Evolutionary conservation across 2,329 filamentous ascomycete genomes (phyloP), one percentile per base, ranked within the genome.

Genomic region (Geoglossum cookeanum): DNA sequence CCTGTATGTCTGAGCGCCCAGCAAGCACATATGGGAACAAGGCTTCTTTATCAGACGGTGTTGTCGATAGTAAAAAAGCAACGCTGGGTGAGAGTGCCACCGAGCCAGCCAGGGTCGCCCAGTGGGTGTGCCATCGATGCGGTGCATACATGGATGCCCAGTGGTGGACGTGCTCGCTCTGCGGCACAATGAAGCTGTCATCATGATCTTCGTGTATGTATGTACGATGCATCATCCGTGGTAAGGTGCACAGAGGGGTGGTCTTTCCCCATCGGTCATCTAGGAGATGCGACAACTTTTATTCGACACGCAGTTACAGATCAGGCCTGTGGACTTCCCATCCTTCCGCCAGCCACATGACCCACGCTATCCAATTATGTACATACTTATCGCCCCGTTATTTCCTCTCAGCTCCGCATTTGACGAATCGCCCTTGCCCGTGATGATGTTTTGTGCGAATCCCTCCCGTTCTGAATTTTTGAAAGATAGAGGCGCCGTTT

Each of bases 161-260:
- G 62, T 83, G 79, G 78, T 83, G 79, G 79, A 81, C 78, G 3
- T 83, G 80, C 62, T 74, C 75, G 13, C 70, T 70, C 9, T 83
- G 80, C 65, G 79, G 79, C 55, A 70, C 67, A 7, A 78, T 83
- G 77, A 83, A 82, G 65, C 63, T 67, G 39, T 67, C 66, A 45
- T 78, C 75, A n/a, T 76, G 61, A 68, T 1, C 32, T 29, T 13
- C 17, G 9, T 27, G 37, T n/a, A 56, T 1, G 37, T 37, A 48
- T 32, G 11, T 42, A n/a, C 4, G 37, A 56, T 56, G 37, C 37
- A 45, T 39, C 13, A 22, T 15, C 4, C n/a, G 22, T 22, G 42
- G 6, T 7, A 52, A 30, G 30, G 5, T 30, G 30, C 42, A 4
- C n/a, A 4, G 6, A 45, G n/a, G n/a, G 17, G 22, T 13, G 4